These are phyloP conservation scores for Obba rivulosa DNA, from an alignment of 768 basidiomycete genomes.

Conservation along the genomic window DNA sequence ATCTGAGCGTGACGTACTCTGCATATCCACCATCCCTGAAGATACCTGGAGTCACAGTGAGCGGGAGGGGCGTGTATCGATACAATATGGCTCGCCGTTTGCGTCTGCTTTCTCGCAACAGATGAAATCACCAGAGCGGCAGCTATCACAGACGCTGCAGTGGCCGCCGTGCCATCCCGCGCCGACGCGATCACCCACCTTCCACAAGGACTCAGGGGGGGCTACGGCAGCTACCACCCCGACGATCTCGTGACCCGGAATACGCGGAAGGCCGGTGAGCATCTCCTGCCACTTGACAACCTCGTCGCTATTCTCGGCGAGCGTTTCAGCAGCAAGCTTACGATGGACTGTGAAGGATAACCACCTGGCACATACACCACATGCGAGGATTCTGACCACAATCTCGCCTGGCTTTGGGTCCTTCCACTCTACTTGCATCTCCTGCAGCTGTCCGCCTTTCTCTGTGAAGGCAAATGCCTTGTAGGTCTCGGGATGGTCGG, in stretches of 20 bases:
- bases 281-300: constrained; percentile 3
- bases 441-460: constrained; percentile 17
- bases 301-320: constrained; percentile 5
- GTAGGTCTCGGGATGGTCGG: constrained; percentile 9
- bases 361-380: constrained; percentile 19
- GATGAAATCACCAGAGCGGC: constrained; percentile 20
- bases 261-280: constrained; percentile 10
- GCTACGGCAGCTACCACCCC: constrained; percentile 21
- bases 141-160: constrained; percentile 20
- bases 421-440: constrained; percentile 16
- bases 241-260: constrained; percentile 26
- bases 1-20: constrained; percentile 20
- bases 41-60: constrained; percentile 11
- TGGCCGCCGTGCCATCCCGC: constrained; percentile 25
- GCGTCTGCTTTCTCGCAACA: constrained; percentile 19
- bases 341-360: background rate
- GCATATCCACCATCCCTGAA: constrained; percentile 23
- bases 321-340: background rate
- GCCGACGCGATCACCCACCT: constrained; percentile 26
- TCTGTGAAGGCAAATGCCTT: constrained; percentile 19
- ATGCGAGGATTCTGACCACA: constrained; percentile 23
- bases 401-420: constrained; percentile 17
- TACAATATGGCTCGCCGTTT: constrained; percentile 8
- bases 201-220: constrained; percentile 16
- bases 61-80: background rate